Base-by-base conservation (phyloP, 495 filamentous ascomycete genomes). In the Opeltia flavorubescens region DNA sequence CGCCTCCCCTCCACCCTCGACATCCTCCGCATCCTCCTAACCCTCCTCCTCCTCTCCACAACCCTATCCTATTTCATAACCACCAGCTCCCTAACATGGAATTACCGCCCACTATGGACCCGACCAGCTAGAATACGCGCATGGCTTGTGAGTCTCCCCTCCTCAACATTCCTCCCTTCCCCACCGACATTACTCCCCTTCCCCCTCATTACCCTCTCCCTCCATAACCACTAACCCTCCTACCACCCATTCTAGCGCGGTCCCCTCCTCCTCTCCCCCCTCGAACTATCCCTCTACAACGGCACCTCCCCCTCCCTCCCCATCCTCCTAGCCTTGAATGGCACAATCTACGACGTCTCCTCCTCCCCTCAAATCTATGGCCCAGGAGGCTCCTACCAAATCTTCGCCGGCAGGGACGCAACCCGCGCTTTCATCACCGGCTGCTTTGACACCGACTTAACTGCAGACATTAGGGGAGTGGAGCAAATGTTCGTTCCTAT, bases 341-440 rank as follows among this genome's bases (percentile, higher is more conserved):
- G 88, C 44, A 81, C 75, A 49, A 85, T 99, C 68, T 96, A 86
- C 74, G 91, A 99, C 62, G 93, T 99, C 29, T 80, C 81, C 11
- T 67, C 75, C 5, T 83, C 82, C 51, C 76, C 70, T 0, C 63
- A 67, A 17, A 78, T 82, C 53, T 98, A 99, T 73, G 89, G 91
- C 1, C 86, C 88, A 0, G 89, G 86, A 15, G 93, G 91, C 2
- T 74, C 72, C 38, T 99, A 99, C 71, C 70, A 77, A 44, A 83
- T 84, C 66, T 95, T 99, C 63, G 71, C 86, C 0, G 91, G 91
- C 26, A 68, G 70, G 15, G 91, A 99, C 63, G 91, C 91, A 5
- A 76, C 84, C 2, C 81, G 91, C 24, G 85, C 83, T 3, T 99
- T 86, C 64, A 78, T 99, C n/a, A 95, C 91, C n/a, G 86, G 85